A percentile compares a stretch with the other conserved stretches of the same genome.
phyloP scores from a whole-genome alignment of 2,329 filamentous ascomycete species.

The Phaeosphaeriaceae sp. region DNA sequence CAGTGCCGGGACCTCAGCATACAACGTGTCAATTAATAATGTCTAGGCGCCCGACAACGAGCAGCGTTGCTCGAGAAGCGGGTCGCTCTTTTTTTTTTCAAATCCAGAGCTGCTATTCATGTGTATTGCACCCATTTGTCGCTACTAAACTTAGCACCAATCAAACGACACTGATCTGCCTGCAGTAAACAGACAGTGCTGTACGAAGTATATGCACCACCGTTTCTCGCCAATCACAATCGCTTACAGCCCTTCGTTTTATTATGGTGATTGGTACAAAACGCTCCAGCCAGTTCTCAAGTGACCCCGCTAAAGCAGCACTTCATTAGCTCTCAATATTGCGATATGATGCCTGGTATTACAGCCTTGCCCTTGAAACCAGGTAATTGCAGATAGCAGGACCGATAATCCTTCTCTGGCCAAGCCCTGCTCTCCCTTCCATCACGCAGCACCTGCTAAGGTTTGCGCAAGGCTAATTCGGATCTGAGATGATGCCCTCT shows the following conservation, averaged over 20 bases:
- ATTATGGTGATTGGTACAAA: conserved; percentile 12
- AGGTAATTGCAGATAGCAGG: conserved; percentile 19
- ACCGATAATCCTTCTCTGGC: conserved; percentile 23
- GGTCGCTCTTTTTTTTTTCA: conserved; percentile 29
- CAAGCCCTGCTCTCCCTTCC: conserved; percentile 18
- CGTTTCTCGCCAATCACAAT: conserved; percentile 40
- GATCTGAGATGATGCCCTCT: conserved; percentile 24
- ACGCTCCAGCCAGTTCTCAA: conserved; percentile 15
- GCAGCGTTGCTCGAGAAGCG: conserved; percentile 26
- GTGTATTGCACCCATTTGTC: conserved; percentile 20
- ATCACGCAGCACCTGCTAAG: conserved; percentile 30
- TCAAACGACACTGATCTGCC: conserved; percentile 43
- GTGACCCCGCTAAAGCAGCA: conserved; percentile 13
- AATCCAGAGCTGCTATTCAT: conserved; percentile 27
- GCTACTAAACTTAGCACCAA: conserved; percentile 29
- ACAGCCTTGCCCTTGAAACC: conserved; percentile 27
- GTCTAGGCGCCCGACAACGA: conserved; percentile 30
- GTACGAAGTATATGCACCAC: conserved; percentile 41
- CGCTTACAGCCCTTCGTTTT: conserved; percentile 17
- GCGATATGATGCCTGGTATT: conserved; percentile 22
- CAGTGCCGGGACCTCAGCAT: conserved; percentile 35
- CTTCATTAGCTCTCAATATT: conserved; percentile 33
- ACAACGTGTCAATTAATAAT: conserved; percentile 44
- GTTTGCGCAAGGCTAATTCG: conserved; percentile 22
- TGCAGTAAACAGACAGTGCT: conserved; percentile 32